Base-by-base conservation (phyloP, 2,329 filamentous ascomycete genomes). In the Sphaerostilbella broomeana region DNA sequence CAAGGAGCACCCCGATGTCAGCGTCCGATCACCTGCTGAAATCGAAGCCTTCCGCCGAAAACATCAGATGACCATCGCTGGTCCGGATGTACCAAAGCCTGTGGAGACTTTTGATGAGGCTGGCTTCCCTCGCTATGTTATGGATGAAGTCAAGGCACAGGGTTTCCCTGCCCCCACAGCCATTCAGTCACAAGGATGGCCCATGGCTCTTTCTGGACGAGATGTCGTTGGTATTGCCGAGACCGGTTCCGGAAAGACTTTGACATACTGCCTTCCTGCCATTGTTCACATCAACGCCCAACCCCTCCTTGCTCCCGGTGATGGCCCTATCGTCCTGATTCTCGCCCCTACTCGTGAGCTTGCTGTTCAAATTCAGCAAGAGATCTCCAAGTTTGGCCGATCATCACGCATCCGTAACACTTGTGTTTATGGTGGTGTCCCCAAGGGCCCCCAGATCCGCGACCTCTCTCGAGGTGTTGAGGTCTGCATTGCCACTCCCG, bases 221-320 rank as follows among this genome's bases (percentile, higher is more conserved):
- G 92, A 98, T 63, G 90, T 97, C 45, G 90, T 97, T 57, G 92
- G 92, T 80, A 95, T 98, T 70, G 92, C 92, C 56, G 92, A 98
- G 75, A 98, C 92, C 44, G 92, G 92, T 63, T 98, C 92, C 50
- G 92, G 92, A 75, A 98, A 98, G 82, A 98, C 92, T 4, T 76
- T 98, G 51, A 95, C 89, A 38, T 98, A 98, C 73, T 97, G 90
- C 68, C 79, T 98, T 52, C 92, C 92, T 43, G 86, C 92, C 41
- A 98, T 98, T 52, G 92, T 98, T 46, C 92, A 98, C 76, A 98
- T 98, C 75, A 97, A 98, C 68, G 92, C 92, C 33, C 92, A 98
- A 68, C 92, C 92, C 52, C 85, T 98, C 30, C 80, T 98, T 47
- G 86, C 89, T 18, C 90, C 87, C 26, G 92, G 92, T 45, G 92